Base-by-base conservation (phyloP, 345 rosid genomes). In the Geranium brycei region DNA sequence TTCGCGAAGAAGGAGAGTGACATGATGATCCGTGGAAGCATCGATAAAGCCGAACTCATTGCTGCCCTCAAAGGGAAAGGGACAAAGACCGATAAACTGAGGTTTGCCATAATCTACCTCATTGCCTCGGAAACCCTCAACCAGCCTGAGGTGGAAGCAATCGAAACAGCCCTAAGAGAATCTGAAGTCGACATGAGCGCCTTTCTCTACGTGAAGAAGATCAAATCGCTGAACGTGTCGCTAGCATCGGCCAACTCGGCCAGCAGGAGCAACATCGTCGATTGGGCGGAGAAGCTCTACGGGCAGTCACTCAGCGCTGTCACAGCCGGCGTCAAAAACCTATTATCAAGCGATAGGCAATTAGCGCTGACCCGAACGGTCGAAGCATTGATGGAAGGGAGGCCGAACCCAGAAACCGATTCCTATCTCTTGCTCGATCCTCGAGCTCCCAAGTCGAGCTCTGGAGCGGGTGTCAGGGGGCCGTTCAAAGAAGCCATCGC, bases 231-330 rank as follows among this genome's bases (percentile, higher is more conserved):
- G 66, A 90, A 90, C 68, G 95, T 91, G 16, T 87, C 97, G 14
- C 72, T 95, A 66, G 91, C 96, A 68, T 83, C 97, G 11, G 89
- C 96, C 11, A 95, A 83, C 67, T 82, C 97, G 56, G 96, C 95
- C 0, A 88, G 95, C 74, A 81, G 95, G 80, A 91, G 77, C 75
- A 91, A 95, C 81, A 86, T 95, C 72, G 99, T 91, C 59, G 99
- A 95, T 78, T 95, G 99, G 97, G 99, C 99, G 1, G 97, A 85
- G 79, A 90, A 88, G 66, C 87, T 91, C 17, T 95, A 95, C 41
- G 99, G 97, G 68, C 97, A 88, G 67, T 93, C 97, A 18, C 73
- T 95, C 28, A 85, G 97, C 68, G 99, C 96, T 4, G 96, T 95
- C 59, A 91, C 99, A 0, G 97, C 99, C 18, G 99, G 99, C 68